Percentiles rank a stretch among this genome's conserved stretches.
These are phyloP conservation scores for Fusarium pseudocircinatum DNA, from an alignment of 2,329 filamentous ascomycete species.

Conservation along the genomic window DNA sequence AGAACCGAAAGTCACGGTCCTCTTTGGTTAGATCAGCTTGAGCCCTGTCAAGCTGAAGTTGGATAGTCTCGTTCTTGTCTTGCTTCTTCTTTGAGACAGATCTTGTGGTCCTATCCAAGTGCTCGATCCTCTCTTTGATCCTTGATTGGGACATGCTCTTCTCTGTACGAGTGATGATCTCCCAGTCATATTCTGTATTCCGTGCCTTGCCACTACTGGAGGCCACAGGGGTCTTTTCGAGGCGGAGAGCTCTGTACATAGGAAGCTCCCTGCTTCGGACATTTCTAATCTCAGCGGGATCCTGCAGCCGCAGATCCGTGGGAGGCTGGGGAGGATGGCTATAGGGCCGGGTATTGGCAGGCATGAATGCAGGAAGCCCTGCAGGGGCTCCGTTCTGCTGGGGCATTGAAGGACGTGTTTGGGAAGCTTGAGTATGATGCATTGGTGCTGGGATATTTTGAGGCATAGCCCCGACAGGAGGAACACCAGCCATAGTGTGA, in stretches of 20 bases:
- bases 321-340: constrained; percentile 28
- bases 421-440: constrained; percentile 7
- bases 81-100: constrained; percentile 52
- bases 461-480: constrained; percentile 18
- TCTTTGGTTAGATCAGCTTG: constrained; percentile 46
- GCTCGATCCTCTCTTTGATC: constrained; percentile 49
- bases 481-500: constrained; percentile 17
- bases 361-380: constrained; percentile 9
- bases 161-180: constrained; percentile 47
- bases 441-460: constrained; percentile 3
- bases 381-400: background rate
- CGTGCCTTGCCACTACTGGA: constrained; percentile 51
- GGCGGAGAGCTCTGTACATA: constrained; percentile 52
- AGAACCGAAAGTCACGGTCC: constrained; percentile 52
- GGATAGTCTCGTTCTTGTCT: constrained; percentile 48
- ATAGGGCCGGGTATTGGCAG: background rate
- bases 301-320: constrained; percentile 27
- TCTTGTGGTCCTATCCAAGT: constrained; percentile 49
- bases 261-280: constrained; percentile 50
- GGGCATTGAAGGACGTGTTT: background rate
- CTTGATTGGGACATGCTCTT: constrained; percentile 51
- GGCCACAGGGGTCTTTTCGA: constrained; percentile 51
- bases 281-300: constrained; percentile 46
- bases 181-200: constrained; percentile 52
- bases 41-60: constrained; percentile 54